Percentiles rank a stretch among this genome's conserved stretches.
Conservation (phyloP, 2,329 filamentous ascomycete genomes). For the Lecanoromycetidae sp. region DNA sequence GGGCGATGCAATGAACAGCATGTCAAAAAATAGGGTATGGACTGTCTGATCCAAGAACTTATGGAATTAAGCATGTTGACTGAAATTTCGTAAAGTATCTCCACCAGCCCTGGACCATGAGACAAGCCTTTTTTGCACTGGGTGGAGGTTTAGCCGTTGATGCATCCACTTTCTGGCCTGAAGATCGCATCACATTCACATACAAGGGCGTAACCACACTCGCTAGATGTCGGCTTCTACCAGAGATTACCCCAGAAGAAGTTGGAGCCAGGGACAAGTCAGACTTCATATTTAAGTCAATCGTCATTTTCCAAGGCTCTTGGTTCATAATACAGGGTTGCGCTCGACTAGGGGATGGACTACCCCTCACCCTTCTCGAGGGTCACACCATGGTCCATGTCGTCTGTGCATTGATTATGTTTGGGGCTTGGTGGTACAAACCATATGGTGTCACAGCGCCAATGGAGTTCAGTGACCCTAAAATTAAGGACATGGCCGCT, state of each 20-base stretch:
- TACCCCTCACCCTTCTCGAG: conserved; percentile 20
- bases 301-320: conserved; percentile 8
- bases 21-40: too few relatives aligned
- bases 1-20: too few relatives aligned
- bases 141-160: conserved; percentile 16
- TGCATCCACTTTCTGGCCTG: not conserved
- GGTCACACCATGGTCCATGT: conserved; percentile 16
- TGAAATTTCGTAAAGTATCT: not conserved
- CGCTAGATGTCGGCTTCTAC: conserved; percentile 11
- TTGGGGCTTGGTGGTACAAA: conserved; percentile 26
- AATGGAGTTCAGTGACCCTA: conserved; percentile 14
- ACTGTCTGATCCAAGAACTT: too few relatives aligned
- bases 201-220: conserved; percentile 8
- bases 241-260: not conserved
- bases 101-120: conserved; percentile 4
- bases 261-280: conserved; percentile 13
- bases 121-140: conserved; percentile 12
- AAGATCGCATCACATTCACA: conserved; percentile 11
- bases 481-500: conserved; percentile 12
- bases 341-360: conserved; percentile 17
- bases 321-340: conserved; percentile 26
- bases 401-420: conserved; percentile 24
- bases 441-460: conserved; percentile 22
- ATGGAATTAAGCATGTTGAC: not conserved
- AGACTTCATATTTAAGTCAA: conserved; percentile 4